Evolutionary conservation across 2,329 filamentous ascomycete species (phyloP).

Genomic region (Phialophora verrucosa): DNA sequence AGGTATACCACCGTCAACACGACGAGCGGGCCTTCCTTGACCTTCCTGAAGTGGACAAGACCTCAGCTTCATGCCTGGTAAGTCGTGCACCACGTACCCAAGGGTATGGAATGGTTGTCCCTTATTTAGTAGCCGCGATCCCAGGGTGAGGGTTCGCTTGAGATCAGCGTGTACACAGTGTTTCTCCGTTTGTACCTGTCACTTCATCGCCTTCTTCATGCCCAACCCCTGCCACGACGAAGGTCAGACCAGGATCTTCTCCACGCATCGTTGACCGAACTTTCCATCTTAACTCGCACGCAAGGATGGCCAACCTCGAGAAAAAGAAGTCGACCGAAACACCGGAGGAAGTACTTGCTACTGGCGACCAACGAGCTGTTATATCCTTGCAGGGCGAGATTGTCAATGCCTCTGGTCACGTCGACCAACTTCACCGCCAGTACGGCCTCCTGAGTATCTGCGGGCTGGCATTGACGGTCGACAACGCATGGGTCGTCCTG

Average conservation of each 20-base stretch:
- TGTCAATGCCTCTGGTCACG: constrained; percentile 67
- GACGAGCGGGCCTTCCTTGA: constrained; percentile 1
- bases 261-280: neutral
- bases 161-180: neutral
- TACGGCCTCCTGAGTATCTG: constrained; percentile 60
- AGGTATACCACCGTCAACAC: constrained; percentile 6
- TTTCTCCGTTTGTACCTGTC: neutral
- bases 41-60: constrained; percentile 5
- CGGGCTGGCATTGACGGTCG: constrained; percentile 62
- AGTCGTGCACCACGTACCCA: neutral
- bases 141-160: neutral
- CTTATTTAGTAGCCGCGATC: constrained; percentile 1
- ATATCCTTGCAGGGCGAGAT: constrained; percentile 17
- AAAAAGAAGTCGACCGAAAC: constrained; percentile 8
- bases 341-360: neutral
- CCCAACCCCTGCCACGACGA: neutral
- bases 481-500: constrained; percentile 69
- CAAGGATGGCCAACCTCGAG: constrained; percentile 9
- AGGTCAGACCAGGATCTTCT: neutral
- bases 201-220: neutral
- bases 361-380: constrained; percentile 13
- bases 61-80: constrained; percentile 4
- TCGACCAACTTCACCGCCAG: constrained; percentile 65
- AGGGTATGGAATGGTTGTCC: neutral
- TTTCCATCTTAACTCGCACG: neutral